Conservation (phyloP, 495 filamentous ascomycete species). For the Monascus purpureus region DNA sequence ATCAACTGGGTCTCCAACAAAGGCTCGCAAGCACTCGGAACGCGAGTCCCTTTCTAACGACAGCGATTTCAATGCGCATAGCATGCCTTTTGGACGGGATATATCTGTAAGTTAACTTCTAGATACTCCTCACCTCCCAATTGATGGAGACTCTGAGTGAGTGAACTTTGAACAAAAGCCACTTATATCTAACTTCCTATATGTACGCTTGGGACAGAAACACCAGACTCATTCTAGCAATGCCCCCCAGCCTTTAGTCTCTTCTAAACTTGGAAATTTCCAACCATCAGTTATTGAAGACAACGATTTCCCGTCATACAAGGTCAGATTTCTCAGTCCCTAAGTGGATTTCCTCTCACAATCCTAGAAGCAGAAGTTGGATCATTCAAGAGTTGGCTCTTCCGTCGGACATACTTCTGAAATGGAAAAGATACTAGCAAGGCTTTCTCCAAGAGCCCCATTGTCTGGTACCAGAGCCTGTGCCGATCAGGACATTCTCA, state of each 20-base stretch:
- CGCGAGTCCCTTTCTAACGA: slow-evolving; percentile 7
- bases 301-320: slow-evolving; percentile 14
- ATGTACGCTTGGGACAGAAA: slow-evolving; percentile 12
- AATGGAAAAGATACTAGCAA: slow-evolving; percentile 25
- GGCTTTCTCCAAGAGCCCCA: slow-evolving; percentile 17
- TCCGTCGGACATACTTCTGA: slow-evolving; percentile 15
- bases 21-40: slow-evolving; percentile 12
- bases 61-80: slow-evolving; percentile 6
- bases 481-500: slow-evolving; percentile 21
- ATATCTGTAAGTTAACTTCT: slow-evolving; percentile 13
- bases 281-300: slow-evolving; percentile 10
- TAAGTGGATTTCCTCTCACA: slow-evolving; percentile 18
- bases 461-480: slow-evolving; percentile 8
- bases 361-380: slow-evolving; percentile 39
- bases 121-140: no score
- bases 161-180: no score
- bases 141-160: no score
- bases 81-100: slow-evolving; percentile 11
- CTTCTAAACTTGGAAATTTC: slow-evolving; percentile 26
- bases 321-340: slow-evolving; percentile 15
- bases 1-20: slow-evolving; percentile 10
- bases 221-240: slow-evolving; percentile 14
- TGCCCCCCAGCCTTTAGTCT: slow-evolving; percentile 19
- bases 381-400: slow-evolving; percentile 18
- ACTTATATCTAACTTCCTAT: not conserved